Conservation (phyloP, 2,329 filamentous ascomycete species). For the Cladosporium cucumerinum region DNA sequence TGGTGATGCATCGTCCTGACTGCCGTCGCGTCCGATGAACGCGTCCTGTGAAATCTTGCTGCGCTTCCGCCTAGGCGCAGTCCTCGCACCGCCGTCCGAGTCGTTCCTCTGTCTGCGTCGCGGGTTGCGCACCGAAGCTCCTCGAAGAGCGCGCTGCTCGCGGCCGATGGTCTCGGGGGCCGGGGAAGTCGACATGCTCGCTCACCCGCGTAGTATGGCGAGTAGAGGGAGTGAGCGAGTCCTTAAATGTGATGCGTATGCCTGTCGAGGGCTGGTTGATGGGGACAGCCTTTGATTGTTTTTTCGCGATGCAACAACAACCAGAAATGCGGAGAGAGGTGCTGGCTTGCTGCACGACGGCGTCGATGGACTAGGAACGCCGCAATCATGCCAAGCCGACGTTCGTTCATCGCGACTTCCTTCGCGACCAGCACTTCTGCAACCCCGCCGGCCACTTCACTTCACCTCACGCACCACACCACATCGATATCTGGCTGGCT, state of each 20-base stretch:
- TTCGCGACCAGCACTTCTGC: background rate
- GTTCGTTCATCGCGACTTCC: background rate
- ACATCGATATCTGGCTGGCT: background rate
- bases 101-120: conserved; percentile 44
- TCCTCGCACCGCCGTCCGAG: conserved; percentile 41
- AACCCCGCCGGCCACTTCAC: background rate
- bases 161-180: conserved; percentile 10
- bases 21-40: conserved; percentile 31
- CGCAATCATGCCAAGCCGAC: background rate
- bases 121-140: conserved; percentile 37
- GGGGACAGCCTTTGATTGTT: conserved; percentile 10
- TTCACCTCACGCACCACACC: background rate
- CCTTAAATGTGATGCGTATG: background rate
- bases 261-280: background rate
- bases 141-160: conserved; percentile 25
- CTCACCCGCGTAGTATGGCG: conserved; percentile 11
- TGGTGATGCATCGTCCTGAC: conserved; percentile 14
- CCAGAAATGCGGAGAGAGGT: conserved; percentile 13
- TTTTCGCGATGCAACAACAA: conserved; percentile 17
- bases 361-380: background rate
- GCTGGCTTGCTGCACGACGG: background rate
- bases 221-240: conserved; percentile 1
- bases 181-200: conserved; percentile 16
- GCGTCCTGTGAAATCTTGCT: conserved; percentile 46
- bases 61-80: conserved; percentile 45